Evolutionary conservation across 768 basidiomycete species (phyloP).

Genomic region (Amanita subjunquillea): DNA sequence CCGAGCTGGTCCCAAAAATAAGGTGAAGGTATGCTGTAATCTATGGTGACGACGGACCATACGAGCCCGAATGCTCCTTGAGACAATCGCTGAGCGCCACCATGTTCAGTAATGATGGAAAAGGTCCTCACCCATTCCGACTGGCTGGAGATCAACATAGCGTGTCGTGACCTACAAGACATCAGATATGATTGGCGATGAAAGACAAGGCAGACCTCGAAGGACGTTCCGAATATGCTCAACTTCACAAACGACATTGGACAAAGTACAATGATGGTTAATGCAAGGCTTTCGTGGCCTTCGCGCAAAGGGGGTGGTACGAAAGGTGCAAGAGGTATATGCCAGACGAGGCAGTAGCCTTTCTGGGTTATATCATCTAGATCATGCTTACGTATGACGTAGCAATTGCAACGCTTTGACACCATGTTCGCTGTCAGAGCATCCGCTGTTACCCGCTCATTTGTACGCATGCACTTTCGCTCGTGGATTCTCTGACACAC

Average conservation of each 20-base stretch:
- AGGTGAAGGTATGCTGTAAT: slow-evolving; percentile 3
- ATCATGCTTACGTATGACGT: slow-evolving; percentile 2
- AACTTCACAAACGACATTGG: slow-evolving; percentile 94
- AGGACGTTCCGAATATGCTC: slow-evolving; percentile 96
- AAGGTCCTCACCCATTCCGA: slow-evolving; percentile 83
- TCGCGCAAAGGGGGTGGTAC: slow-evolving; percentile 5
- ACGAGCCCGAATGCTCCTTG: slow-evolving; percentile 95
- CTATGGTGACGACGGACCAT: slow-evolving; percentile 47
- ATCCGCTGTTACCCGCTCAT: slow-evolving; percentile 28
- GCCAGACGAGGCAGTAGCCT: neutral
- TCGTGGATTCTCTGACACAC: neutral
- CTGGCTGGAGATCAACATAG: slow-evolving; percentile 98
- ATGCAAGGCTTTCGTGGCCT: neutral
- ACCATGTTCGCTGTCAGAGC: slow-evolving; percentile 35
- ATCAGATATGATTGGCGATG: slow-evolving; percentile 9
- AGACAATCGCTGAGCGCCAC: slow-evolving; percentile 8
- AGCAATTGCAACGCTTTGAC: neutral
- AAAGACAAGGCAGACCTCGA: slow-evolving; percentile 52
- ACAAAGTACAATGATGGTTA: slow-evolving; percentile 2
- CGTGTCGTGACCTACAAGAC: slow-evolving; percentile 79
- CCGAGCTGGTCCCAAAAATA: slow-evolving; percentile 45
- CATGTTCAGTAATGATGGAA: slow-evolving; percentile 3
- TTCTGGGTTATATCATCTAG: neutral
- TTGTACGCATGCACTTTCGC: slow-evolving; percentile 19
- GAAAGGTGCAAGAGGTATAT: neutral